Conservation (phyloP, 306 rosid species). For the Citrullus amarus region DNA sequence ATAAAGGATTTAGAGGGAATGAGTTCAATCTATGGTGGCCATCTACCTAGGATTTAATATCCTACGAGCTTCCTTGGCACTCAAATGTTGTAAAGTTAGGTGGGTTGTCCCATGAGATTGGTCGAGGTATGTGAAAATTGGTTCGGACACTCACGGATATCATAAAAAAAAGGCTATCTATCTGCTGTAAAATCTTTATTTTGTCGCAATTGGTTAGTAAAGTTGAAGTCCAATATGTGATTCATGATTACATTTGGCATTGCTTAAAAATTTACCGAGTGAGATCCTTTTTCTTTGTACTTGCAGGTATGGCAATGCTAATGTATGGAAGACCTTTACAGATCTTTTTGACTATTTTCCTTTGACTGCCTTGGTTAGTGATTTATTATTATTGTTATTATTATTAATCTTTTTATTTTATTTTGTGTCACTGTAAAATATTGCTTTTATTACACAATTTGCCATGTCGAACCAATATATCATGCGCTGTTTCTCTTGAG, state of each 20-base stretch:
- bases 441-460: neutral
- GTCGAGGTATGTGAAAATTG: too few relatives aligned
- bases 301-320: conserved; percentile 93
- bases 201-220: neutral
- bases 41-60: too few relatives aligned
- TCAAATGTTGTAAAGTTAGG: too few relatives aligned
- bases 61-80: too few relatives aligned
- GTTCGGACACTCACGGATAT: too few relatives aligned
- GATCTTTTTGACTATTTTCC: conserved; percentile 98
- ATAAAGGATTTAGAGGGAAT: too few relatives aligned
- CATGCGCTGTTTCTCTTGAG: neutral
- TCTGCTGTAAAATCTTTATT: neutral
- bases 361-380: conserved; percentile 95
- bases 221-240: neutral
- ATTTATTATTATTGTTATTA: neutral
- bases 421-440: neutral
- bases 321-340: conserved; percentile 93
- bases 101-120: too few relatives aligned
- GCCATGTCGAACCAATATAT: neutral
- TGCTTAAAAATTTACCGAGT: conserved; percentile 39
- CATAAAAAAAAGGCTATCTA: neutral
- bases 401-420: neutral
- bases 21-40: too few relatives aligned
- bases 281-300: conserved; percentile 29
- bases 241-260: neutral